phyloP scores from a whole-genome alignment of 805 yeast species.

The Lachancea sp. region DNA sequence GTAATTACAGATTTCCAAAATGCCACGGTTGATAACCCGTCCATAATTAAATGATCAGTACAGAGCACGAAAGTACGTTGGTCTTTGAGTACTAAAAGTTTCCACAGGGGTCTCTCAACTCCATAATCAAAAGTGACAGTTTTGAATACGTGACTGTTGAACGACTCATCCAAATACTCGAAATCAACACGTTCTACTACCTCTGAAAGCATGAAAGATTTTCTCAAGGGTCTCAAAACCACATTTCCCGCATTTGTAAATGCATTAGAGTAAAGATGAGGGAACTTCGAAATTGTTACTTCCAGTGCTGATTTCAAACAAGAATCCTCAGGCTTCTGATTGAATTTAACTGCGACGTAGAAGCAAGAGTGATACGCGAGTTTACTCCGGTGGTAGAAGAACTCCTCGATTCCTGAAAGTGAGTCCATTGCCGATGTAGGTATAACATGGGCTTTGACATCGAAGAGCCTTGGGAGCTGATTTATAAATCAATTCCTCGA shows the following conservation, averaged over 20 bases:
- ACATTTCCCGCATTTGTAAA: background rate
- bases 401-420: constrained; percentile 19
- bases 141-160: constrained; percentile 19
- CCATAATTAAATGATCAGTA: constrained; percentile 24
- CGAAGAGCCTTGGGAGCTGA: too few relatives aligned
- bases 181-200: constrained; percentile 17
- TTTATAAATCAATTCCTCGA: too few relatives aligned
- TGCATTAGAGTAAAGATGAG: constrained; percentile 20
- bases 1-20: constrained; percentile 18
- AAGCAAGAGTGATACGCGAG: constrained; percentile 26
- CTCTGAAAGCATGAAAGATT: constrained; percentile 15
- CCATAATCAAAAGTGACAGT: constrained; percentile 15
- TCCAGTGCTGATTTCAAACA: constrained; percentile 13
- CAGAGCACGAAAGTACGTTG: constrained; percentile 16
- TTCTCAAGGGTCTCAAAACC: constrained; percentile 1
- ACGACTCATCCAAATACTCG: constrained; percentile 10
- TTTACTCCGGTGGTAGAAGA: constrained; percentile 21
- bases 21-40: constrained; percentile 24
- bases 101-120: constrained; percentile 24
- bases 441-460: too few relatives aligned
- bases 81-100: constrained; percentile 15
- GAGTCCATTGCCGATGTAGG: constrained; percentile 4
- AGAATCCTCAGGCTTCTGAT: constrained; percentile 13
- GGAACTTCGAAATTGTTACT: constrained; percentile 10
- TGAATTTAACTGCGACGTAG: constrained; percentile 17